A percentile compares a stretch with the other conserved stretches of the same genome.
Conservation (phyloP, 805 yeast species). For the Lipomyces orientalis region DNA sequence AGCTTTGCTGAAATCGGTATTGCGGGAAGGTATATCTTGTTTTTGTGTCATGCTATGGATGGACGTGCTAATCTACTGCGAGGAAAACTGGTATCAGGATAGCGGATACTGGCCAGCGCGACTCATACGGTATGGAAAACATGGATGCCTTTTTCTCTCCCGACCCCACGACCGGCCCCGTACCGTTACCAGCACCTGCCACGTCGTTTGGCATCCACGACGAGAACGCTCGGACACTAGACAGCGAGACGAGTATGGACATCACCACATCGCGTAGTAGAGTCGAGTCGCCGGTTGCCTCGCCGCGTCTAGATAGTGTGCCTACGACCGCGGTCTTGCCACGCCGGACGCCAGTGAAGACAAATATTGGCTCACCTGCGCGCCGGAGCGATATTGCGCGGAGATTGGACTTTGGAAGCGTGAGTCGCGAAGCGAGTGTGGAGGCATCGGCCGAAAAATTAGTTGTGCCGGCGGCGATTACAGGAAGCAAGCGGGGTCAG, state of each 20-base stretch:
- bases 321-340: constrained; percentile 14
- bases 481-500: background rate
- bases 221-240: constrained; percentile 21
- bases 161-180: constrained; percentile 11
- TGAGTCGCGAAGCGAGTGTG: background rate
- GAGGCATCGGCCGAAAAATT: background rate
- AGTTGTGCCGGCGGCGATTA: constrained; percentile 5
- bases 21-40: constrained; percentile 29
- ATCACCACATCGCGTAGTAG: constrained; percentile 17
- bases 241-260: constrained; percentile 30
- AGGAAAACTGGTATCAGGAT: constrained; percentile 40
- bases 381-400: constrained; percentile 31
- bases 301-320: background rate
- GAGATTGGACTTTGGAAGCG: constrained; percentile 21
- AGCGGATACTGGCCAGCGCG: constrained; percentile 38
- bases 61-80: background rate
- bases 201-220: constrained; percentile 3
- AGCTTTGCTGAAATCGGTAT: constrained; percentile 34
- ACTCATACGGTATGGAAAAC: constrained; percentile 38
- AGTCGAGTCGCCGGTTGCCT: constrained; percentile 6
- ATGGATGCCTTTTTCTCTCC: constrained; percentile 40
- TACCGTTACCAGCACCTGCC: constrained; percentile 4
- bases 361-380: constrained; percentile 35
- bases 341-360: constrained; percentile 36
- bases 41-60: background rate